Base-by-base conservation (phyloP, 768 basidiomycete genomes). In the Tricholoma terreum region DNA sequence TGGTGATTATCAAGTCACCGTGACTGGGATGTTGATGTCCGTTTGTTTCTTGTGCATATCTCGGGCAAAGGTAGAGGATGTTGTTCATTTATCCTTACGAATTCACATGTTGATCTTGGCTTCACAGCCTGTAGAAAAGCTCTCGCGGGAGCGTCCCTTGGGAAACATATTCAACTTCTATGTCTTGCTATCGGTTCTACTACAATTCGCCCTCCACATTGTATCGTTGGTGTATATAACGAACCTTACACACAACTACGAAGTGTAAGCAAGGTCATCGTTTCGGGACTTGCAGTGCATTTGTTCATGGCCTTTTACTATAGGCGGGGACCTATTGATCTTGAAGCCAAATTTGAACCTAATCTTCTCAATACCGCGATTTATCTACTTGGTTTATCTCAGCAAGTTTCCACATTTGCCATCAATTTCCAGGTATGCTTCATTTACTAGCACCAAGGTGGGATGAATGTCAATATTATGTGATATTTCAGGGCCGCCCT, bases 41-140 rank as follows among this genome's bases (percentile, higher is more conserved):
- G 91, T 98, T 27, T 99, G 96, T 72, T 99, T 99, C 84, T 75
- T 97, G 70, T 98, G 94, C 70, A 98, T 99, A 58, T 99, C 96
- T 30, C 84, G 96, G 7, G 96, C 96, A 11, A 94, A 95, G 85
- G 96, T 94, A 64, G 24, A 27, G 35, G 84, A 67, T 45, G 24
- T 8, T 24, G 11, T 42, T 19, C 6, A 60, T 55, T 17, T 30
- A 24, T 33, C 10, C 14, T 2, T 35, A 51, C 51, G 10, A 2
- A 40, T 21, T 14, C 42, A 46, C 15, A 50, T 22, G 19, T 17
- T 45, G 10, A 53, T 38, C 10, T 35, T n/a, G 9, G 10, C 9
- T n/a, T 58, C 35, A 22, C 50, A 98, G 94, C 94, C 97, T n/a
- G 89, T 98, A 24, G 94, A 98, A 69, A 92, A 94, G 66, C 80